A percentile compares a stretch with the other conserved stretches of the same genome.
Evolutionary conservation across 352 stramenopile species (phyloP).

Genomic region (Phytopythium cucurbitacearum): DNA sequence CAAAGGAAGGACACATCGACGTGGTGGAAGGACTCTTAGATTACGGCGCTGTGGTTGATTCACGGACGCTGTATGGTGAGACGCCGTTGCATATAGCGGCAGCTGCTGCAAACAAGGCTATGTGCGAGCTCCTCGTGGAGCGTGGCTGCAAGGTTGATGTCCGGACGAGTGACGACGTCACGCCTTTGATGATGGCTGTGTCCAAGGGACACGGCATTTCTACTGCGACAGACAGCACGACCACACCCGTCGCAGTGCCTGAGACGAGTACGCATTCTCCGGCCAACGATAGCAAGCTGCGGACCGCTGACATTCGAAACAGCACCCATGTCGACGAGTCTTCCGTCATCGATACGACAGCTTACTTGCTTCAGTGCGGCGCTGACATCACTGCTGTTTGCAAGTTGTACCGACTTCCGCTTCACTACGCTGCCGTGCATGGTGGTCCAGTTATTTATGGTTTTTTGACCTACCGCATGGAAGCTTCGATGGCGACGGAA

Average conservation of each 20-base stretch:
- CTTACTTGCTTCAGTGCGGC: conserved; percentile 62
- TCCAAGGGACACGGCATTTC: conserved; percentile 38
- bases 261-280: background rate
- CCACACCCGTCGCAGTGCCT: background rate
- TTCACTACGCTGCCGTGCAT: conserved; percentile 75
- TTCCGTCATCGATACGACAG: conserved; percentile 61
- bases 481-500: conserved; percentile 26
- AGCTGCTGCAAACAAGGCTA: conserved; percentile 46
- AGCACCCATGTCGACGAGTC: conserved; percentile 46
- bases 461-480: conserved; percentile 50
- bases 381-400: conserved; percentile 63
- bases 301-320: conserved; percentile 32
- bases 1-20: conserved; percentile 54
- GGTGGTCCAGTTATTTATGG: conserved; percentile 55
- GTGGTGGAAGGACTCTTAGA: conserved; percentile 82
- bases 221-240: background rate
- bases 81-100: conserved; percentile 81
- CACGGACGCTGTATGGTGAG: conserved; percentile 60
- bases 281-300: conserved; percentile 7
- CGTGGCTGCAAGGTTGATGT: conserved; percentile 63
- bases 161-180: conserved; percentile 62
- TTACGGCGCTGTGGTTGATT: conserved; percentile 68
- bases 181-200: conserved; percentile 76
- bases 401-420: conserved; percentile 56
- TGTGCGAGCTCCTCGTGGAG: conserved; percentile 72